Evolutionary conservation across 1,139 yeast species (phyloP).

Genomic region (Taphrina communis): DNA sequence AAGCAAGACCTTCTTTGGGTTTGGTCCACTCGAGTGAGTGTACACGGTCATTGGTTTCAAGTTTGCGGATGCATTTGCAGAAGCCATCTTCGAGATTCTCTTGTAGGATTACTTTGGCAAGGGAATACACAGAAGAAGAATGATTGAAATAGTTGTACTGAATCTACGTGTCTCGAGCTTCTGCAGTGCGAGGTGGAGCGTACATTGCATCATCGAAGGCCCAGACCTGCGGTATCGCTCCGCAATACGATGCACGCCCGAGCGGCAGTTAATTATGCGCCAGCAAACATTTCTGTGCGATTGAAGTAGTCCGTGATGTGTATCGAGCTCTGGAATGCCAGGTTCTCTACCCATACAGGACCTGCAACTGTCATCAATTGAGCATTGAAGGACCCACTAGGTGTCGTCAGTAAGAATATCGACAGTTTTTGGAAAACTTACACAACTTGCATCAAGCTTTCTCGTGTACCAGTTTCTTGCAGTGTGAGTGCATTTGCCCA

Average conservation of each 20-base stretch:
- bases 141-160: neutral
- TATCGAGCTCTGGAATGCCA: slow-evolving; percentile 18
- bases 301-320: slow-evolving; percentile 17
- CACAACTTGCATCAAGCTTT: slow-evolving; percentile 14
- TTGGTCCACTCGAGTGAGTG: slow-evolving; percentile 45
- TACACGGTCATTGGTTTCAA: slow-evolving; percentile 42
- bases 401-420: neutral
- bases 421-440: neutral
- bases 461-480: slow-evolving; percentile 9
- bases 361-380: slow-evolving; percentile 13
- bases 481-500: slow-evolving; percentile 14
- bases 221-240: neutral
- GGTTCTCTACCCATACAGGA: slow-evolving; percentile 1
- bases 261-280: neutral
- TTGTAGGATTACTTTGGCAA: too few species aligned
- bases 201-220: slow-evolving; percentile 2
- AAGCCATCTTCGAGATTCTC: neutral
- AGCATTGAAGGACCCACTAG: slow-evolving; percentile 10
- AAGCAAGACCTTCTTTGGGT: slow-evolving; percentile 81
- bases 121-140: too few species aligned
- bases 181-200: neutral
- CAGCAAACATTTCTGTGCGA: slow-evolving; percentile 8
- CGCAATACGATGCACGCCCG: neutral
- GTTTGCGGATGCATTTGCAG: slow-evolving; percentile 21
- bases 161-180: neutral